A percentile compares a stretch with the other conserved stretches of the same genome.
These are phyloP conservation scores for Scedosporium dehoogii DNA, from an alignment of 2,329 filamentous ascomycete genomes.

Conservation along the genomic window DNA sequence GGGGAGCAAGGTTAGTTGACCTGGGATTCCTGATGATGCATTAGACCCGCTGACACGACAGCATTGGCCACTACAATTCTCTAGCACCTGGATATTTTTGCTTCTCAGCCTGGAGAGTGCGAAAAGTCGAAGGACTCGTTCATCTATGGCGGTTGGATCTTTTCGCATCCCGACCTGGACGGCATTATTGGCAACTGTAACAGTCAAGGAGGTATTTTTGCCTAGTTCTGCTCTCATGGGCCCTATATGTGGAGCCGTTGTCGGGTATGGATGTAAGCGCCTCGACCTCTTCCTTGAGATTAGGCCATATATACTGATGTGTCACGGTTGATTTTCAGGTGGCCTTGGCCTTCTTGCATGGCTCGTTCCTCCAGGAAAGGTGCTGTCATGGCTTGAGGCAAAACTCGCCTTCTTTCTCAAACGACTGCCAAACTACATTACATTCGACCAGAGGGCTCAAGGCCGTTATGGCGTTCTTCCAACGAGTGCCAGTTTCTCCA, in stretches of 20 bases:
- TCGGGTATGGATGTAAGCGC: conserved; percentile 76
- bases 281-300: neutral
- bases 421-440: conserved; percentile 82
- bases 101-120: conserved; percentile 78
- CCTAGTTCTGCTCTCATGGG: conserved; percentile 77
- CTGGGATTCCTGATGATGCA: neutral
- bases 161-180: conserved; percentile 83
- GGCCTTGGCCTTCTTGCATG: conserved; percentile 84
- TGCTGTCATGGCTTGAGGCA: conserved; percentile 76
- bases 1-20: conserved; percentile 65
- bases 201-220: conserved; percentile 67
- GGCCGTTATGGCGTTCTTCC: conserved; percentile 86
- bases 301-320: neutral
- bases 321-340: conserved; percentile 34
- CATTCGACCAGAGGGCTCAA: conserved; percentile 91
- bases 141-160: conserved; percentile 56
- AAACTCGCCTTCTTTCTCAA: conserved; percentile 79
- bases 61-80: neutral
- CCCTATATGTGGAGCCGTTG: conserved; percentile 70
- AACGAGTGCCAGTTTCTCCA: conserved; percentile 24
- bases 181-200: conserved; percentile 66
- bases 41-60: neutral
- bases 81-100: conserved; percentile 85
- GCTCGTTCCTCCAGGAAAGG: conserved; percentile 80
- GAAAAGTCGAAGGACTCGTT: conserved; percentile 73